Evolutionary conservation across 139 green algal genomes (phyloP), one percentile per base, ranked within the genome.

Genomic region (Astrephomene gubernaculifera): DNA sequence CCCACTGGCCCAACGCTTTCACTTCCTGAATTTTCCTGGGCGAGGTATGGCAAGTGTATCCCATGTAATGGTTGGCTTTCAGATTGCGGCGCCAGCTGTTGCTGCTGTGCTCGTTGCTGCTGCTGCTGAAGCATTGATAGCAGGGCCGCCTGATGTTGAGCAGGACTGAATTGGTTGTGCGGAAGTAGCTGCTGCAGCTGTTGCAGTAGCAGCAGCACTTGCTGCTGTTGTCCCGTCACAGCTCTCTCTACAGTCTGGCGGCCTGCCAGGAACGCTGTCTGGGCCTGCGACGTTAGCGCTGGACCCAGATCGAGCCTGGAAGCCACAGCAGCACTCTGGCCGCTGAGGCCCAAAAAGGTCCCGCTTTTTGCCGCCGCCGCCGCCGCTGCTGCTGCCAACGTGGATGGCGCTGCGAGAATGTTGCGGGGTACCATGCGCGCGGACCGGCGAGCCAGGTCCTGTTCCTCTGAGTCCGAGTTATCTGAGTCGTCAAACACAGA

Each of bases 361-460:
- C 17, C 10, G 68, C 14, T 75, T 1, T 35, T 44, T 29, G 41
- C 17, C 41, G 44, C 44, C 24, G 70, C 43, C 17, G 70, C 44
- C 6, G 41, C 71, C 7, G 68, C 38, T 38, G 38, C 25, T 33
- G 36, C 36, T 35, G 36, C 67, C 6, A 36, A 4, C 2, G 67
- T 10, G 38, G 36, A 25, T 1, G n/a, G n/a, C n/a, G 73, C 73
- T 4, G 43, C 29, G 27, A 29, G 41, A 19, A 44, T 64, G 35
- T 39, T 82, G 54, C 74, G 74, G 19, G 74, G 74, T 25, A 57
- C n/a, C 74, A 82, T 82, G 36, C 74, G 74, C 24, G 74, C 54
- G 9, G 54, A 43, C 25, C 53, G 53, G 27, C 53, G 38, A 1
- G 54, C 74, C 2, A 36, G 35, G 35, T 41, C 39, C 27, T 41